phyloP scores from a whole-genome alignment of 2,329 filamentous ascomycete species.

The Penicillium brasilianum region DNA sequence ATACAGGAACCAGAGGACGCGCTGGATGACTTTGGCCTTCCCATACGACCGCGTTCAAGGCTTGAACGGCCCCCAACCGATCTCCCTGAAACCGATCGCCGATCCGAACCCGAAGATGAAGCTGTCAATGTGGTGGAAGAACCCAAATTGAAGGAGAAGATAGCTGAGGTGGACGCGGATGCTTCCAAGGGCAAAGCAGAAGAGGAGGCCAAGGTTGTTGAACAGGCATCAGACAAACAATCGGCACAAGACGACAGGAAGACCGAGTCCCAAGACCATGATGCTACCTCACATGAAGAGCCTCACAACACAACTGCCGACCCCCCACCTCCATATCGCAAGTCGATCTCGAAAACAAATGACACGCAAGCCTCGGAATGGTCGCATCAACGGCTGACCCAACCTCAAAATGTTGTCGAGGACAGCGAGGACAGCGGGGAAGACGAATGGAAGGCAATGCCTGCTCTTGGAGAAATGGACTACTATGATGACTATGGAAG shows the following conservation, averaged over 20 bases:
- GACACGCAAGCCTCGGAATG: conserved; percentile 71
- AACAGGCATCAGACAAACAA: conserved; percentile 3
- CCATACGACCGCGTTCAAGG: conserved; percentile 37
- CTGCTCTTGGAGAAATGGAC: conserved; percentile 87
- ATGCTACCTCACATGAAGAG: conserved; percentile 15
- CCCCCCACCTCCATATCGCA: conserved; percentile 19
- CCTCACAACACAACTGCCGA: conserved; percentile 12
- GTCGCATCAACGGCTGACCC: conserved; percentile 81
- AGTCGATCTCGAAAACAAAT: conserved; percentile 31
- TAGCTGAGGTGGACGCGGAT: neutral
- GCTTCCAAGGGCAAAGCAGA: neutral
- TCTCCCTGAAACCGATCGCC: conserved; percentile 24
- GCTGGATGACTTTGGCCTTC: conserved; percentile 48
- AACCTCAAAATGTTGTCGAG: conserved; percentile 53
- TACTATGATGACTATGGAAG: conserved; percentile 94
- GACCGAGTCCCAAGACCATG: conserved; percentile 9
- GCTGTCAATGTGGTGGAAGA: conserved; percentile 2
- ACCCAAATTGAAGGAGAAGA: neutral
- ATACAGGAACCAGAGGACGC: conserved; percentile 16
- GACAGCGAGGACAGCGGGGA: conserved; percentile 61
- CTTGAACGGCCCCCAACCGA: conserved; percentile 24
- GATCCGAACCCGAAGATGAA: conserved; percentile 28
- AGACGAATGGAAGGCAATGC: conserved; percentile 93
- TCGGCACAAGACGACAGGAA: conserved; percentile 11
- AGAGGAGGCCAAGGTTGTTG: neutral